Base-by-base conservation (phyloP, 1,284 basidiomycete species). In the Golubevia sp. region DNA sequence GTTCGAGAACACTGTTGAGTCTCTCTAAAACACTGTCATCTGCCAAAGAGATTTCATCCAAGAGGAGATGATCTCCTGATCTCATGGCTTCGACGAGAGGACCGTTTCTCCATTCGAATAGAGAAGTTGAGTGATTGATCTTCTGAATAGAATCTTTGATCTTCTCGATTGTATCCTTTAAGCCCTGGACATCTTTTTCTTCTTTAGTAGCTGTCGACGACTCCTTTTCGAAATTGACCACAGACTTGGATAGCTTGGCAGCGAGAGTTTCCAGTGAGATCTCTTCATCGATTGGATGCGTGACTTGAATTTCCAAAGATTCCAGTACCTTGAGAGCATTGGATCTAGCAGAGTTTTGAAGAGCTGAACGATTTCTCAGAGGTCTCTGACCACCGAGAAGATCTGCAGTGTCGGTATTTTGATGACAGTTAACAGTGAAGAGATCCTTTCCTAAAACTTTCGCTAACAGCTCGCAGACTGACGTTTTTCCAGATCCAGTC, bases 351-450 rank as follows among this genome's bases (percentile, higher is more conserved):
- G 11, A 34, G 11, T 3, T 11, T 34, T 34, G 30, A 3, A 34
- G 11, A 34, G 30, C 4, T 2, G 85, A 82, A 44, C 92, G 90
- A 84, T 94, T 94, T 24, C 97, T 90, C n/a, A 96, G 86, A 2
- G 97, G 97, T 44, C 97, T 89, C 75, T 98, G 89, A 34, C 94
- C 93, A 48, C 97, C 97, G 56, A 99, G 92, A 49, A 99, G 86
- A 84, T 99, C 97, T 6, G 96, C 93, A 0, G 96, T 97, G 85
- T 99, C 97, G n/a, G 96, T 99, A 81, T 98, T 99, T 84, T 98
- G 95, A 84, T 99, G 97, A 79, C 96, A 99, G 78, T 93, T 98
- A 74, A 99, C 89, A 5, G 89, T 88, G 71, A 91, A 87, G 18
- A 99, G 86, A 49, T 85, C 85, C 71, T 89, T 89, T 30, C 85